Base-by-base conservation (phyloP, 2,329 filamentous ascomycete genomes). In the Ambrosiella beaveri region DNA sequence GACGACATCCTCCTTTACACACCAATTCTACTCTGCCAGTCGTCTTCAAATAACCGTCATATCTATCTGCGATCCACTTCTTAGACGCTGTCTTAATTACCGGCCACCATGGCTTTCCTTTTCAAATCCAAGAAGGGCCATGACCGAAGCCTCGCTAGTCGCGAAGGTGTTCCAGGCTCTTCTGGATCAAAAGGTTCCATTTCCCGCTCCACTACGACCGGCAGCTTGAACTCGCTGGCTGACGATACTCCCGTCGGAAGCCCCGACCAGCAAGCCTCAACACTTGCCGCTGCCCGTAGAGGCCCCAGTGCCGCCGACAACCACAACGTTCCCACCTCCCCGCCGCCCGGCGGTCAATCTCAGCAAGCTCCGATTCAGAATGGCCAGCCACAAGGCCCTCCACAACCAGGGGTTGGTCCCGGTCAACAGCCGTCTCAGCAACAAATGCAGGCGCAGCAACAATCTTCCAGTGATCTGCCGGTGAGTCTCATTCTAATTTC, bases 111-210 rank as follows among this genome's bases (percentile, higher is more conserved):
- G 85, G 82, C 85, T 64, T 89, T 89, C 70, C 77, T 89, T 62
- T 89, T 89, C 75, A 88, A 88, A 70, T 86, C 83, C 59, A 89
- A 88, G 72, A 88, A 87, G 71, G 78, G 80, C 67, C 82, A 85
- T 69, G 81, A 84, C 65, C 79, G 81, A 67, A 73, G 72, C 59
- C 68, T 78, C 63, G 71, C 74, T 57, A 77, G 73, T 67, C 77
- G 78, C 66, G 78, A 81, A 35, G 59, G 59, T 17, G 40, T 50
- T 41, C 58, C 60, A 11, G 58, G 56, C 40, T 61, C 60, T 13
- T 55, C 60, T 55, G 61, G 61, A 40, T 61, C 61, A 62, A 84
- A 82, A 69, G 69, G 67, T 50, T 67, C 70, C 2, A 64, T 69
- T 2, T 72, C 80, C 64, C 81, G 84, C 59, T 80, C 84, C 54